A percentile compares a stretch with the other conserved stretches of the same genome.
Evolutionary conservation across 192 early-diverging fungal genomes (phyloP).

Genomic region (Backusella liffmaniae): DNA sequence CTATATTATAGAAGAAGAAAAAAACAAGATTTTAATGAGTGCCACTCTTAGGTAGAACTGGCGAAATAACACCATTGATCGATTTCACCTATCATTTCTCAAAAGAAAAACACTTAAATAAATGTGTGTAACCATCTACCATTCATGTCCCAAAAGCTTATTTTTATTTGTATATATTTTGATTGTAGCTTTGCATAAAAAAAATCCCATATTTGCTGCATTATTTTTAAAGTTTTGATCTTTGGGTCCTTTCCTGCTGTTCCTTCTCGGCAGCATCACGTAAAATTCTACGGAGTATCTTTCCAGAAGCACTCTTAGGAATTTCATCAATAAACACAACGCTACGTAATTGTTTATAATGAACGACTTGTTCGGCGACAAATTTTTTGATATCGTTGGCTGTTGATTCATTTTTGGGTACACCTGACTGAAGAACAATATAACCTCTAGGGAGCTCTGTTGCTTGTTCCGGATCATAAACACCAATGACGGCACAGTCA

Average conservation of each 20-base stretch:
- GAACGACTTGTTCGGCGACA: constrained; percentile 56
- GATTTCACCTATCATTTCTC: not conserved
- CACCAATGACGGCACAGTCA: constrained; percentile 68
- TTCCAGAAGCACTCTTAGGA: constrained; percentile 78
- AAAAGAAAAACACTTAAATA: not conserved
- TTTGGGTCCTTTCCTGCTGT: not conserved
- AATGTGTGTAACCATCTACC: too few relatives aligned
- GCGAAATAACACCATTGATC: too few relatives aligned
- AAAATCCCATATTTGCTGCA: not conserved
- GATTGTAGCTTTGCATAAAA: too few relatives aligned
- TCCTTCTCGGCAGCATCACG: constrained; percentile 9
- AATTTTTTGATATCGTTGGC: constrained; percentile 48
- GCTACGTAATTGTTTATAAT: constrained; percentile 76
- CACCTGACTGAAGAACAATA: constrained; percentile 58
- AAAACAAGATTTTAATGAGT: too few relatives aligned
- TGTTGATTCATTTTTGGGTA: constrained; percentile 35
- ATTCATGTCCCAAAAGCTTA: not conserved
- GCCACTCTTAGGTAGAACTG: too few relatives aligned
- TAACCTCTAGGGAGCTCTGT: constrained; percentile 80
- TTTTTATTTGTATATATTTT: not conserved
- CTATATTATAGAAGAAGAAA: too few relatives aligned
- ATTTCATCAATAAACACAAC: constrained; percentile 75
- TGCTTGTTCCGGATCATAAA: constrained; percentile 58
- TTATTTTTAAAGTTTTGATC: not conserved
- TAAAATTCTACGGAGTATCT: constrained; percentile 71